Evolutionary conservation across 106 monocot species (phyloP), one percentile per base, ranked within the genome.

Genomic region (Dioscorea dumetorum): DNA sequence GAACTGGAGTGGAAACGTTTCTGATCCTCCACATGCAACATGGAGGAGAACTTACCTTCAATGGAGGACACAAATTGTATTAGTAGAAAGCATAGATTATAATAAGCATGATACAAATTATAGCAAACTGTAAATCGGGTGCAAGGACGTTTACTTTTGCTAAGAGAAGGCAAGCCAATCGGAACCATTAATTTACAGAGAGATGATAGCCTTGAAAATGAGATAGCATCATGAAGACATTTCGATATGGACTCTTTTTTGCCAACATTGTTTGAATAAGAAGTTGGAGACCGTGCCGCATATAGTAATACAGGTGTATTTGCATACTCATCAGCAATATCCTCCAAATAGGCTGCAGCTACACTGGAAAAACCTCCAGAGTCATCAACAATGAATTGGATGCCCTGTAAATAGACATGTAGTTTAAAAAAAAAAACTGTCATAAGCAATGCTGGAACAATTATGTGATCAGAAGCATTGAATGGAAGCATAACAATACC

Each of bases 361-460:
- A 97, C 77, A 61, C 80, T 70, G 54, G 92, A 86, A 82, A 92
- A 92, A 22, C 88, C 84, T 66, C 97, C 97, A 0, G 89, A 84
- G 59, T 97, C 97, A 75, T 97, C 97, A 35, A 89, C 87, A 70
- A 92, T 51, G 54, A 78, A 92, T 79, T 97, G 91, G 65, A 97
- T 82, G 18, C 97, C 97, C 97, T 97, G 82, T 33, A 48, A 67
- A 76, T 53, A 41, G 75, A 60, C 21, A 75, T 54, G 41, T 41
- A 41, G 41, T 41, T 41, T 41, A 41, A 41, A 3, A 41, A 41
- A 1, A 41, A 41, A 41, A 8, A 10, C 6, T 41, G n/a, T 41
- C 10, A 10, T 41, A 41, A 41, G 41, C 41, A 41, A 6, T 3
- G 41, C 41, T 8, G 41, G 5, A 41, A 41, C 41, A 41, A 41